These are phyloP conservation scores for Podospora bellae-mahoneyi DNA, from an alignment of 495 filamentous ascomycete species.

Conservation along the genomic window DNA sequence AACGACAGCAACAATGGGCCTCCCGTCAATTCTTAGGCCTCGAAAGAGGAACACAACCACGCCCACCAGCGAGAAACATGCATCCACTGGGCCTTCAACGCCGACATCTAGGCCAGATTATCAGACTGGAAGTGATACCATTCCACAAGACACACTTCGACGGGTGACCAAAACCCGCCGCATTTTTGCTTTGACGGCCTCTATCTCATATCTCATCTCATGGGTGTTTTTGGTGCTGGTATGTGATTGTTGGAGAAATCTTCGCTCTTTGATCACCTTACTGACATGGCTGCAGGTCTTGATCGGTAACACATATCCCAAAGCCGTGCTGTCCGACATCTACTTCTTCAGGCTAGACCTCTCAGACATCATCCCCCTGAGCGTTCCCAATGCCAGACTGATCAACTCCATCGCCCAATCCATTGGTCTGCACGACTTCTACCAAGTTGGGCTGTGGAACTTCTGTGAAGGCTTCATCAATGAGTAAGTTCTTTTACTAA, in stretches of 20 bases:
- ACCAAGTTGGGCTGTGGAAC: slow-evolving; percentile 85
- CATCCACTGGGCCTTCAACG: background rate
- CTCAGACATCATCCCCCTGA: slow-evolving; percentile 74
- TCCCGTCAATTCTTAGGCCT: slow-evolving; percentile 22
- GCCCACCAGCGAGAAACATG: background rate
- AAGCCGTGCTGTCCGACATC: slow-evolving; percentile 58
- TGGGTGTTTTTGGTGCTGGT: slow-evolving; percentile 74
- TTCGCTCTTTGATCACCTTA: background rate
- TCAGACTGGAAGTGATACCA: background rate
- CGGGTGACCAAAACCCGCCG: slow-evolving; percentile 55
- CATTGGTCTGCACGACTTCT: slow-evolving; percentile 89
- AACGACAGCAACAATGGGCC: slow-evolving; percentile 13
- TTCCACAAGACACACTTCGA: slow-evolving; percentile 34
- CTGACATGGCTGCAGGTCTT: slow-evolving; percentile 44
- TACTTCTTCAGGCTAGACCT: slow-evolving; percentile 84
- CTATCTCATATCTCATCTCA: slow-evolving; percentile 67
- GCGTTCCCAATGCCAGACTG: slow-evolving; percentile 68
- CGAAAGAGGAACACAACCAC: slow-evolving; percentile 12
- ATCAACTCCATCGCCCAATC: slow-evolving; percentile 88
- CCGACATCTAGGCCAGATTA: background rate
- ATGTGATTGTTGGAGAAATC: slow-evolving; percentile 16
- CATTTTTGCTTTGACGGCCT: slow-evolving; percentile 55
- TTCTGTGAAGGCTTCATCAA: slow-evolving; percentile 81
- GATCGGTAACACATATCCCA: slow-evolving; percentile 64
- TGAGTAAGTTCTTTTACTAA: slow-evolving; percentile 32